Percentiles rank a stretch among this genome's conserved stretches.
Conservation (phyloP, 164 flowering plant genomes). For the Vitis rupestris region DNA sequence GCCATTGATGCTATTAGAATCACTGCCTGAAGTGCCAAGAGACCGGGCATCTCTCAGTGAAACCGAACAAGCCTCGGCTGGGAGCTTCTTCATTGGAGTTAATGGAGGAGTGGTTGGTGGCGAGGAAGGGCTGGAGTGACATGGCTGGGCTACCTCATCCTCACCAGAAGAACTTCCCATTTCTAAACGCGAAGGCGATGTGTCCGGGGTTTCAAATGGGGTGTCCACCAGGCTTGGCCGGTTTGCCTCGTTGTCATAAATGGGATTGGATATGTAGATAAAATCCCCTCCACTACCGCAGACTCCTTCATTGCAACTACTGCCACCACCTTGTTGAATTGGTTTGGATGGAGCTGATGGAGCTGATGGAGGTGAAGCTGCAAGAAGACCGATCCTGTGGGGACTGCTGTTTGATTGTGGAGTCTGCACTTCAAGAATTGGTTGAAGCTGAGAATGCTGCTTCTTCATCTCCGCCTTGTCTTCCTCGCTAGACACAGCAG, state of each 20-base stretch:
- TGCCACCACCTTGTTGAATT: slow-evolving; percentile 14
- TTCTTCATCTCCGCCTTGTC: slow-evolving; percentile 15
- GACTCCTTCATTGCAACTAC: slow-evolving; percentile 1
- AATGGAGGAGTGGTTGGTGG: slow-evolving; percentile 46
- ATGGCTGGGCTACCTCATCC: slow-evolving; percentile 13
- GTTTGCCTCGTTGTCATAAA: slow-evolving; percentile 45
- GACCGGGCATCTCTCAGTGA: slow-evolving; percentile 51
- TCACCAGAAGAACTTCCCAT: slow-evolving; percentile 24
- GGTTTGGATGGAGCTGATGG: slow-evolving; percentile 17
- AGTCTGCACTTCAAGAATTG: slow-evolving; percentile 17
- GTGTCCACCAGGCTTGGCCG: slow-evolving; percentile 30
- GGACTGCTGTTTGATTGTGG: slow-evolving; percentile 22
- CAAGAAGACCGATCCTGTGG: slow-evolving; percentile 21
- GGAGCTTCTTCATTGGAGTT: slow-evolving; percentile 79
- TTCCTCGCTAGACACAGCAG: slow-evolving; percentile 27
- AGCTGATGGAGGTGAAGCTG: slow-evolving; percentile 22
- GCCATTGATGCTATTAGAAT: slow-evolving; percentile 47
- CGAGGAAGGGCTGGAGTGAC: slow-evolving; percentile 13
- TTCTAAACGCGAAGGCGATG: slow-evolving; percentile 73
- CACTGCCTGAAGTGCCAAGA: slow-evolving; percentile 48
- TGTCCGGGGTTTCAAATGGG: slow-evolving; percentile 75
- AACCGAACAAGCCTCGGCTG: slow-evolving; percentile 55
- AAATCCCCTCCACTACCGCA: slow-evolving; percentile 21
- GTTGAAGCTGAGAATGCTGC: slow-evolving; percentile 18
- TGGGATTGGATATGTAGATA: slow-evolving; percentile 83